These are phyloP conservation scores for Vitis hybrid DNA, from an alignment of 177 flowering plant genomes.

Conservation along the genomic window DNA sequence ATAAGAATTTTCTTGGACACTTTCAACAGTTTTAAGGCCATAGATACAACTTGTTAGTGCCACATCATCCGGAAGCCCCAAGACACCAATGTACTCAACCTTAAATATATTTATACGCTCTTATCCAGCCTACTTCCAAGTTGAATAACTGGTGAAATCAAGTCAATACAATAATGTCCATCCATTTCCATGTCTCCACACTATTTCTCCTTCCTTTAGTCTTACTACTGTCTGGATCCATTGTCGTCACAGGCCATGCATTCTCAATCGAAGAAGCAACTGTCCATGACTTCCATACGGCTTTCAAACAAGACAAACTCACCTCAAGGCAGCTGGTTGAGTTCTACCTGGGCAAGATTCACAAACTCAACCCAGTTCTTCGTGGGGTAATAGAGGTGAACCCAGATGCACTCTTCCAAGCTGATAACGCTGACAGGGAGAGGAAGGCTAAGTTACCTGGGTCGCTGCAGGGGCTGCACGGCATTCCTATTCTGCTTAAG, in stretches of 20 bases:
- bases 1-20: too few relatives aligned
- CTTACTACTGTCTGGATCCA: not conserved
- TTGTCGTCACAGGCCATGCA: not conserved
- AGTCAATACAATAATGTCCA: too few relatives aligned
- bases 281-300: constrained; percentile 38
- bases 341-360: constrained; percentile 42
- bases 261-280: constrained; percentile 51
- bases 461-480: constrained; percentile 28
- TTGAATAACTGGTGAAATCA: too few relatives aligned
- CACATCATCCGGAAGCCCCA: too few relatives aligned
- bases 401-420: constrained; percentile 50
- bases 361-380: constrained; percentile 41
- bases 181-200: not conserved
- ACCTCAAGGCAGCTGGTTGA: constrained; percentile 56
- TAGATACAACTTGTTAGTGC: too few relatives aligned
- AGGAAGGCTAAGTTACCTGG: constrained; percentile 14
- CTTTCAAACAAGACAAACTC: constrained; percentile 42
- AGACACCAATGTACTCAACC: too few relatives aligned
- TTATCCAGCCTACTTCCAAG: too few relatives aligned
- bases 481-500: constrained; percentile 56
- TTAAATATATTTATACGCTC: too few relatives aligned
- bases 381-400: constrained; percentile 56
- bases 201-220: not conserved
- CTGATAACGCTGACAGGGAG: constrained; percentile 38
- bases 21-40: too few relatives aligned